These are phyloP conservation scores for Ampelocalamus luodianensis DNA, from an alignment of 176 grass and related monocot genomes.

Conservation along the genomic window DNA sequence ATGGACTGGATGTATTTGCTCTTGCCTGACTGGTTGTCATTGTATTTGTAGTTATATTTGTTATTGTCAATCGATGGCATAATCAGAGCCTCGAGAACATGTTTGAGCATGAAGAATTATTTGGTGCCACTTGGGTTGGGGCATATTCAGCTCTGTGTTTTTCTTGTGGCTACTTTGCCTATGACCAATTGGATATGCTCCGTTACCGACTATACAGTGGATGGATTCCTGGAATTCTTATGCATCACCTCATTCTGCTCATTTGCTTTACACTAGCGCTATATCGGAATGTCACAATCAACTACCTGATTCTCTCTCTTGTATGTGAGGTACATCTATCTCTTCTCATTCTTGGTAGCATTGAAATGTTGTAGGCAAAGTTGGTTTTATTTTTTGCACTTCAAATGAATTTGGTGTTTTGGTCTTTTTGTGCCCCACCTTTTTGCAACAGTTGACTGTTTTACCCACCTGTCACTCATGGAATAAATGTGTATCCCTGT, in stretches of 20 bases:
- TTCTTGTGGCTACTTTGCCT: slow-evolving; percentile 97
- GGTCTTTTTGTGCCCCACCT: neutral
- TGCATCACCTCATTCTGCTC: slow-evolving; percentile 93
- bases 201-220: slow-evolving; percentile 74
- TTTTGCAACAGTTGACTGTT: slow-evolving; percentile 1
- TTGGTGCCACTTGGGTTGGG: slow-evolving; percentile 70
- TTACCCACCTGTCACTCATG: neutral
- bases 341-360: slow-evolving; percentile 31
- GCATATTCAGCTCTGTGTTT: slow-evolving; percentile 83
- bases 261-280: slow-evolving; percentile 94
- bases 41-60: slow-evolving; percentile 72
- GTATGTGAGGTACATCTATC: slow-evolving; percentile 71
- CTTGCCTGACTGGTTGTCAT: slow-evolving; percentile 32
- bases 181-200: slow-evolving; percentile 98
- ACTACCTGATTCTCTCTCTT: slow-evolving; percentile 90
- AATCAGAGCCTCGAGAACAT: slow-evolving; percentile 54
- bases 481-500: neutral
- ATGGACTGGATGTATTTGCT: neutral
- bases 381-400: neutral
- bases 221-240: slow-evolving; percentile 80
- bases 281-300: slow-evolving; percentile 87
- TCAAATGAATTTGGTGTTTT: neutral
- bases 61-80: slow-evolving; percentile 71
- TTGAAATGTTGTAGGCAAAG: slow-evolving; percentile 27
- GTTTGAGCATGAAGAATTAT: slow-evolving; percentile 86